Percentiles rank a stretch among this genome's conserved stretches.
Conservation (phyloP, 164 flowering plant species). For the Umbilicus rupestris region DNA sequence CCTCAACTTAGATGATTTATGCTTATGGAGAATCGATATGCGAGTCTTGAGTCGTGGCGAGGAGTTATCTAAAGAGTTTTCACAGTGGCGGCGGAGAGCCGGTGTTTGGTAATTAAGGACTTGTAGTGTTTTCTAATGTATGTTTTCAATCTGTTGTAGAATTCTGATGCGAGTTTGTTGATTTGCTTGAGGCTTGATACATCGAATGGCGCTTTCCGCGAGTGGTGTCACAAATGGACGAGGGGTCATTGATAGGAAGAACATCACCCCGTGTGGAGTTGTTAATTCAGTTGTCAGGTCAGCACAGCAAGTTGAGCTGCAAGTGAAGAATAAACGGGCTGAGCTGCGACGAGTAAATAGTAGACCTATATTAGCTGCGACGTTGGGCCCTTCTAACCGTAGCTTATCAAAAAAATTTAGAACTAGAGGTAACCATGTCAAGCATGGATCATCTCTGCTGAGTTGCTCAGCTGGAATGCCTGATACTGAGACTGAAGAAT, state of each 20-base stretch:
- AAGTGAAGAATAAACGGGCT: constrained; percentile 19
- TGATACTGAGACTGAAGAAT: constrained; percentile 39
- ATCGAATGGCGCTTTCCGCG: constrained; percentile 33
- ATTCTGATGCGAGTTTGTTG: background rate
- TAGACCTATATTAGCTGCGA: constrained; percentile 22
- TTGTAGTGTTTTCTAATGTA: background rate
- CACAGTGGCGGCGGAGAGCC: background rate
- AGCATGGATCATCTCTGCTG: constrained; percentile 24
- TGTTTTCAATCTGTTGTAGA: constrained; percentile 1
- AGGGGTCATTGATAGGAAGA: constrained; percentile 20
- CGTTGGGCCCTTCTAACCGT: constrained; percentile 18
- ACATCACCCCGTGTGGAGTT: constrained; percentile 20
- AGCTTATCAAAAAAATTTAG: constrained; percentile 17
- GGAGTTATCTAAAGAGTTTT: background rate
- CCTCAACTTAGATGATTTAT: too few species aligned
- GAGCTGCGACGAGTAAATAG: constrained; percentile 23
- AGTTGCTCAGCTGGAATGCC: constrained; percentile 42
- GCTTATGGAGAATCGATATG: too few species aligned
- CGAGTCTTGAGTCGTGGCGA: background rate
- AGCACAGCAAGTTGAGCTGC: constrained; percentile 20
- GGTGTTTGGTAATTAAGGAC: background rate
- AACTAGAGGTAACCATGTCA: constrained; percentile 15
- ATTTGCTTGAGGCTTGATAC: constrained; percentile 10
- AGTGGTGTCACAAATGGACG: constrained; percentile 32
- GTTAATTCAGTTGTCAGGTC: constrained; percentile 31